Evolutionary conservation across 2,329 filamentous ascomycete species (phyloP).

Genomic region (Elsinoe necatrix): DNA sequence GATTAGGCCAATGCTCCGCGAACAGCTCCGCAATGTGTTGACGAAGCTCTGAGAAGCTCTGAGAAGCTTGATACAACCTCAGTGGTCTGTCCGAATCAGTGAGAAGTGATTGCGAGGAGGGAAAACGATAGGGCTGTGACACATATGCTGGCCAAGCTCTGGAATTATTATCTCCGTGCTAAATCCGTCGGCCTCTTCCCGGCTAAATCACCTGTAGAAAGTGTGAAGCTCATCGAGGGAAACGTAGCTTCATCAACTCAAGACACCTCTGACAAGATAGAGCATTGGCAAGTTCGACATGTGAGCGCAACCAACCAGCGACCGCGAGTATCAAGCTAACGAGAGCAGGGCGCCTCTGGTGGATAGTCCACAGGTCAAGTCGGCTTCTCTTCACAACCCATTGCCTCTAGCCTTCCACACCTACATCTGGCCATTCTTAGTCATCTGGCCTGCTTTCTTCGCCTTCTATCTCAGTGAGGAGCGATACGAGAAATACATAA

Average conservation of each 20-base stretch:
- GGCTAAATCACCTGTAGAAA: constrained; percentile 7
- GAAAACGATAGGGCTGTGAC: not conserved
- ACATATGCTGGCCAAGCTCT: not conserved
- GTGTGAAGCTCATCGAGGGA: constrained; percentile 4
- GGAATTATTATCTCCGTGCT: not conserved
- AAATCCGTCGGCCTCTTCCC: not conserved
- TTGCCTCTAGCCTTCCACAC: constrained; percentile 71
- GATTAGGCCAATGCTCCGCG: not conserved
- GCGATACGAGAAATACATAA: constrained; percentile 83
- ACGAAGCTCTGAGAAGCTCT: not conserved
- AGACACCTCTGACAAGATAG: not conserved
- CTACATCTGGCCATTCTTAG: constrained; percentile 87
- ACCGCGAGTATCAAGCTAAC: not conserved
- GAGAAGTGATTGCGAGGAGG: not conserved
- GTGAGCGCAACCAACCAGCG: not conserved
- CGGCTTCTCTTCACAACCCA: constrained; percentile 80
- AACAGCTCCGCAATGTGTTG: not conserved
- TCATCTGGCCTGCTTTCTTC: constrained; percentile 88
- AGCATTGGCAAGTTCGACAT: not conserved
- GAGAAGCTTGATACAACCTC: not conserved
- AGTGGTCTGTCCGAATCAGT: no score
- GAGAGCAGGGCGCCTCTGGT: constrained; percentile 61
- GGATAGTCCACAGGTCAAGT: constrained; percentile 81
- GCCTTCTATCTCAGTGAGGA: constrained; percentile 75
- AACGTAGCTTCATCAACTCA: constrained; percentile 13